Evolutionary conservation across 108 stramenopile species (phyloP), one percentile per base, ranked within the genome.

Genomic region (Pseudonitzschia delicatissima): DNA sequence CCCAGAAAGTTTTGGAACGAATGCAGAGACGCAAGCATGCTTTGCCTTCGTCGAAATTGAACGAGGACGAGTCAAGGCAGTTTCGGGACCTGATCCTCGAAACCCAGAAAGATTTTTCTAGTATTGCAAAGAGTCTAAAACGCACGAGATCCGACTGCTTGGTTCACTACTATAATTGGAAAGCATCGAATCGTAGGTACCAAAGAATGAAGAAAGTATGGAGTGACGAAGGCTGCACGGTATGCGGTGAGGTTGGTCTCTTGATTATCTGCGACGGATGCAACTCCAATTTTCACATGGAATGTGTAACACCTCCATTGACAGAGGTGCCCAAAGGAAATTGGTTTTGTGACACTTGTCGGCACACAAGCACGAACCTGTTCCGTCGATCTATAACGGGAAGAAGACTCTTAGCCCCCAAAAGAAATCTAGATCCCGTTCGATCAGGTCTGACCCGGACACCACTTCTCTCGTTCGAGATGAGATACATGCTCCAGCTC

Each of bases 271-370:
- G 94, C 73, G 94, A 95, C 63, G 77, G 72, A 28, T 95, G 94
- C 51, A 74, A 88, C 28, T 75, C 66, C 39, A 72, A 76, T 20
- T 95, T 81, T 67, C 94, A 95, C 70, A 47, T 73, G 55, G 55
- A 45, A 26, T 95, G 94, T 61, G 50, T 91, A 42, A 39, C 55
- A n/a, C 91, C 91, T 11, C 81, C 83, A 37, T 55, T 95, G n/a
- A 28, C 4, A 25, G 74, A 66, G 36, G 59, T 94, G n/a, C 95
- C 95, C 13, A 48, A 66, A 31, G 88, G 87, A 28, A 12, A 88
- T 8, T 96, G 93, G 93, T 85, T 87, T 64, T 96, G 95, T 63
- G 58, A 74, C 27, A 40, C 27, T 32, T 95, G 93, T 47, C 21
- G 4, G 40, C 13, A 42, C n/a, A n/a, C n/a, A n/a, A n/a, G n/a